Conservation (phyloP, 805 yeast species). For the Hagleromyces aurorensis region DNA sequence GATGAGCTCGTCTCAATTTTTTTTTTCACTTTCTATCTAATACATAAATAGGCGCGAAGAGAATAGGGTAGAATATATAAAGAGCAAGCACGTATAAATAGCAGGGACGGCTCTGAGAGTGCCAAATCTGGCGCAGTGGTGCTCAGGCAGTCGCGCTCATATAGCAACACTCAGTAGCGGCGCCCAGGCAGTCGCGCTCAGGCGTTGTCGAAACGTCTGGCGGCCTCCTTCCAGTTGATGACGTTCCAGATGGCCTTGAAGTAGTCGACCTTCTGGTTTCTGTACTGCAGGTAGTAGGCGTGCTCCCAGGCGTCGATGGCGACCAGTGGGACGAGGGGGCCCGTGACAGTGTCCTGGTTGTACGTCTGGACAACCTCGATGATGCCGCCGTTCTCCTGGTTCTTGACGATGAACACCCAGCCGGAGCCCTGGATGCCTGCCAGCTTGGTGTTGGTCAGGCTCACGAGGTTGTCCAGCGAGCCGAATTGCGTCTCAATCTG, state of each 20-base stretch:
- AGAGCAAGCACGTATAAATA: too few species aligned
- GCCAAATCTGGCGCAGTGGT: neutral
- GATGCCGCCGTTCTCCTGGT: slow-evolving; percentile 57
- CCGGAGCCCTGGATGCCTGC: slow-evolving; percentile 94
- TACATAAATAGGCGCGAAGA: neutral
- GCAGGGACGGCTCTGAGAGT: too few species aligned
- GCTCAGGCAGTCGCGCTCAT: too few species aligned
- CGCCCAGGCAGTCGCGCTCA: too few species aligned
- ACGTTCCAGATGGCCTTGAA: slow-evolving; percentile 94
- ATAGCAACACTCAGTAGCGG: too few species aligned
- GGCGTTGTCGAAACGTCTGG: slow-evolving; percentile 50
- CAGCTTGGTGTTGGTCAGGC: slow-evolving; percentile 55
- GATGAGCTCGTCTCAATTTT: slow-evolving; percentile 1
- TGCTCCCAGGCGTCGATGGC: slow-evolving; percentile 98
- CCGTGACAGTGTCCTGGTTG: slow-evolving; percentile 82
- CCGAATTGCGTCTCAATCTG: slow-evolving; percentile 63
- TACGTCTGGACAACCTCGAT: slow-evolving; percentile 73
- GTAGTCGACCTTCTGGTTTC: slow-evolving; percentile 85
- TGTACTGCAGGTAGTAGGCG: slow-evolving; percentile 89
- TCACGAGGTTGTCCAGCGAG: slow-evolving; percentile 57
- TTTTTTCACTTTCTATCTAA: slow-evolving; percentile 1
- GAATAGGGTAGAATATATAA: neutral
- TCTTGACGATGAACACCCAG: slow-evolving; percentile 88
- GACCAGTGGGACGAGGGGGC: slow-evolving; percentile 61
- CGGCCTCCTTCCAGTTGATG: slow-evolving; percentile 89